phyloP scores from a whole-genome alignment of 2,329 filamentous ascomycete genomes.

The Colletotrichum sp. region DNA sequence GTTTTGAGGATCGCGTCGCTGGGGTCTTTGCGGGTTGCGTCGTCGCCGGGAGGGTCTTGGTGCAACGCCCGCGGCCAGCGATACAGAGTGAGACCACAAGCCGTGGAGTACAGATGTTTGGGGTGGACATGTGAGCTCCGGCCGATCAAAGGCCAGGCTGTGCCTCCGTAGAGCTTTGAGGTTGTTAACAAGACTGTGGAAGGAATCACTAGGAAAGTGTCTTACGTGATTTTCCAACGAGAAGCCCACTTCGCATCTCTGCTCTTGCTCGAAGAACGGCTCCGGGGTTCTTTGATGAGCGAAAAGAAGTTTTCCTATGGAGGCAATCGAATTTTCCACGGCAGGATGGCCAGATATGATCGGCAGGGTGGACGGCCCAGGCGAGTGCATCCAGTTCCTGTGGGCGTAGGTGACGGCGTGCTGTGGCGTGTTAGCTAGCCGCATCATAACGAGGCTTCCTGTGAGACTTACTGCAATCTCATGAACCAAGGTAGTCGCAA shows the following conservation, averaged over 20 bases:
- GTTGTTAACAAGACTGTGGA: neutral
- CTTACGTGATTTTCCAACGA: slow-evolving; percentile 27
- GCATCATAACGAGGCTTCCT: neutral
- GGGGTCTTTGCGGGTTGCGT: neutral
- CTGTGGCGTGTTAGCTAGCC: neutral
- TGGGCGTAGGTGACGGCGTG: slow-evolving; percentile 1
- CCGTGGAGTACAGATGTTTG: neutral
- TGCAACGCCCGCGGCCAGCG: neutral
- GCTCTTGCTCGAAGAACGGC: slow-evolving; percentile 28
- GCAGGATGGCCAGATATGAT: neutral
- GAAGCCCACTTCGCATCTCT: slow-evolving; percentile 25
- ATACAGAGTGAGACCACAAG: neutral
- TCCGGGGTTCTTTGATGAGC: slow-evolving; percentile 3
- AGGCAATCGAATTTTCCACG: neutral
- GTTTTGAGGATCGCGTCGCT: neutral
- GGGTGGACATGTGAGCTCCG: neutral
- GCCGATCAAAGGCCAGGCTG: neutral
- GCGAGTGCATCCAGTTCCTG: neutral
- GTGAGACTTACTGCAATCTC: slow-evolving; percentile 30
- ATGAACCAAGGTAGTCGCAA: slow-evolving; percentile 28
- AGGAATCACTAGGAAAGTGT: neutral
- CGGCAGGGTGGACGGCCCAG: neutral
- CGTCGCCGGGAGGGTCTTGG: neutral
- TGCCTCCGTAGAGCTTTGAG: neutral
- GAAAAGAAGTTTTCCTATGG: neutral